phyloP scores from a whole-genome alignment of 2,329 filamentous ascomycete genomes.

The Pseudovirgaria hyperparasitica region DNA sequence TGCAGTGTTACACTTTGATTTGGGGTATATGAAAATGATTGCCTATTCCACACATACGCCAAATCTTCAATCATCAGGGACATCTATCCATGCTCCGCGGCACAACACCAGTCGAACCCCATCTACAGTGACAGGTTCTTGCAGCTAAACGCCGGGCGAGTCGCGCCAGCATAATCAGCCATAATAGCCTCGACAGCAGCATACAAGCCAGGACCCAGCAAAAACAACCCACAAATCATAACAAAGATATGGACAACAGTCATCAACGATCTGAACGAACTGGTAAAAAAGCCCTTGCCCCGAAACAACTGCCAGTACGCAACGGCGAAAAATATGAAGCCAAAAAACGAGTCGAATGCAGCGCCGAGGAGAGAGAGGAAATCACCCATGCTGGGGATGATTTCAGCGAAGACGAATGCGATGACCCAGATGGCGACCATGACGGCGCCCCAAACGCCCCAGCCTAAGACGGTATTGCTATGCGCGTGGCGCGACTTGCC shows the following conservation, averaged over 20 bases:
- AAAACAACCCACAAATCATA: slow-evolving; percentile 33
- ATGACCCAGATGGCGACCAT: slow-evolving; percentile 43
- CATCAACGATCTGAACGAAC: slow-evolving; percentile 26
- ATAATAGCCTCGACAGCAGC: slow-evolving; percentile 41
- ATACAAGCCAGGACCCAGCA: slow-evolving; percentile 40
- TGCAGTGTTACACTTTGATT: no score
- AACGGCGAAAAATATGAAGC: slow-evolving; percentile 39
- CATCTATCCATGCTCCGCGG: no score
- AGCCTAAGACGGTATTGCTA: slow-evolving; percentile 32
- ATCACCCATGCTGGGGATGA: slow-evolving; percentile 53
- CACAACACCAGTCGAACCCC: background rate
- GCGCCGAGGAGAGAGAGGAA: slow-evolving; percentile 46
- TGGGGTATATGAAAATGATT: no score
- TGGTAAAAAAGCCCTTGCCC: slow-evolving; percentile 25
- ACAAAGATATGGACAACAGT: slow-evolving; percentile 34
- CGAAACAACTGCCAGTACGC: slow-evolving; percentile 35
- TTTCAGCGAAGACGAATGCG: slow-evolving; percentile 53
- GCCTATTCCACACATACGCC: no score
- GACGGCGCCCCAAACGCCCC: slow-evolving; percentile 45
- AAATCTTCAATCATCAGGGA: no score
- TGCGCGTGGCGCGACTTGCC: slow-evolving; percentile 36
- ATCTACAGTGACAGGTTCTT: slow-evolving; percentile 33
- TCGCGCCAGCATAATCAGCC: slow-evolving; percentile 32
- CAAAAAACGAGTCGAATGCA: slow-evolving; percentile 53
- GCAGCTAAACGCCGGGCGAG: slow-evolving; percentile 37